Base-by-base conservation (phyloP, 1,139 yeast genomes). In the Debaryomyces udenii region DNA sequence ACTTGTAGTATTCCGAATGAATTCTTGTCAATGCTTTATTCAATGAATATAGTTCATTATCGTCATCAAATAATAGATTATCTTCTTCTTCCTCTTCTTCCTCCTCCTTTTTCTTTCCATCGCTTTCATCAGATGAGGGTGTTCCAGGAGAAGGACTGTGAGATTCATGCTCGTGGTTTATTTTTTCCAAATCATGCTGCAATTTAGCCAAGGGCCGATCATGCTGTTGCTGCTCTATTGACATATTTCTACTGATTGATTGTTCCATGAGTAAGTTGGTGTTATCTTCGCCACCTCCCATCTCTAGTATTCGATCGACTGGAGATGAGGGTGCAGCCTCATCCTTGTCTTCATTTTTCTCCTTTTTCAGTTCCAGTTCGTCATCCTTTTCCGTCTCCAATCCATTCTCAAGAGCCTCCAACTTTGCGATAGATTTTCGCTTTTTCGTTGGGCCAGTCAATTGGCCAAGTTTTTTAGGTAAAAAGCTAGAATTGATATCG, bases 401-500 rank as follows among this genome's bases (percentile, higher is more conserved):
- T 23, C 46, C 49, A 17, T 49, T 53, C 27, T 55, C 58, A 17
- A 57, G 48, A n/a, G 61, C 59, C 26, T 78, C 83, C 31, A 79
- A 56, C 39, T 67, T 68, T 6, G 79, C 83, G 37, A 81, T 72
- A 1, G 83, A 68, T 44, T 76, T 79, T 43, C 85, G 65, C 51
- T 80, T 75, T 51, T 82, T 80, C 0, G 82, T 77, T 6, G 91
- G 85, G 1, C 90, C 91, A n/a, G 83, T 61, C 46, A 85, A 62
- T 53, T 72, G 78, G 2, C 90, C 86, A 45, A 75, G 80, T 51
- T 86, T 89, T 52, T 86, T 83, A 0, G 99, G 98, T 44, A 93
- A 68, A 58, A 89, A 90, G 51, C 91, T 85, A 16, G 96, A 88
- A 59, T 94, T 94, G 55, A 94, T 94, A 69, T 94, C 99, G 26